These are phyloP conservation scores for Rubia tinctorum DNA, from an alignment of 305 asterid genomes.

Conservation along the genomic window DNA sequence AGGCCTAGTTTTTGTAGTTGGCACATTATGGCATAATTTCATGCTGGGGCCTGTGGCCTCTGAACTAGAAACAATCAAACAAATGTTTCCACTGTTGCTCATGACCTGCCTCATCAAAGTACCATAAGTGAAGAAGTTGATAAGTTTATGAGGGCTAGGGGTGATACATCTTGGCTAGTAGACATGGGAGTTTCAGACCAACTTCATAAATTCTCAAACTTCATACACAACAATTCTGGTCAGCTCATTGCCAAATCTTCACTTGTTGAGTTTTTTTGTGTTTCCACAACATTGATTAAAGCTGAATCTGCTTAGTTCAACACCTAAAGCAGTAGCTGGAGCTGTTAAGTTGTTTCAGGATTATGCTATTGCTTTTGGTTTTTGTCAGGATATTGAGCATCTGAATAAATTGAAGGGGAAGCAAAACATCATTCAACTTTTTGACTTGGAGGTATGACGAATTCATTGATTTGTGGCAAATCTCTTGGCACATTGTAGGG, in stretches of 20 bases:
- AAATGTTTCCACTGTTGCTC: conserved; percentile 49
- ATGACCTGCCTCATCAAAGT: conserved; percentile 47
- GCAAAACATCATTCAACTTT: conserved; percentile 84
- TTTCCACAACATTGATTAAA: conserved; percentile 68
- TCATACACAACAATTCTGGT: conserved; percentile 59
- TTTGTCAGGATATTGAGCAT: conserved; percentile 93
- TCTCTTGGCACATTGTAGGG: neutral
- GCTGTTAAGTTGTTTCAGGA: conserved; percentile 97
- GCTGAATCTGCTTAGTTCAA: conserved; percentile 67
- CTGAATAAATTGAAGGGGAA: conserved; percentile 76
- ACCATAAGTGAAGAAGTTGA: conserved; percentile 49
- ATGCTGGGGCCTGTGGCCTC: conserved; percentile 54
- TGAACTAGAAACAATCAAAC: conserved; percentile 53
- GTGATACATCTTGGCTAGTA: conserved; percentile 36
- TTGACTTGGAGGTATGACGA: conserved; percentile 78
- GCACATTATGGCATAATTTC: conserved; percentile 33
- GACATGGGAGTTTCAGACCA: conserved; percentile 50
- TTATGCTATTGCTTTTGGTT: conserved; percentile 92
- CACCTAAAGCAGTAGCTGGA: conserved; percentile 97
- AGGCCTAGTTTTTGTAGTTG: conserved; percentile 20
- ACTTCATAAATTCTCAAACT: conserved; percentile 51
- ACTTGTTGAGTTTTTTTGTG: conserved; percentile 63
- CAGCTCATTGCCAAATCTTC: conserved; percentile 79
- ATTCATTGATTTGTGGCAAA: neutral
- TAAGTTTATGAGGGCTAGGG: conserved; percentile 39